Conservation (phyloP, 257 asterid species). For the Cynanchum wilfordii region DNA sequence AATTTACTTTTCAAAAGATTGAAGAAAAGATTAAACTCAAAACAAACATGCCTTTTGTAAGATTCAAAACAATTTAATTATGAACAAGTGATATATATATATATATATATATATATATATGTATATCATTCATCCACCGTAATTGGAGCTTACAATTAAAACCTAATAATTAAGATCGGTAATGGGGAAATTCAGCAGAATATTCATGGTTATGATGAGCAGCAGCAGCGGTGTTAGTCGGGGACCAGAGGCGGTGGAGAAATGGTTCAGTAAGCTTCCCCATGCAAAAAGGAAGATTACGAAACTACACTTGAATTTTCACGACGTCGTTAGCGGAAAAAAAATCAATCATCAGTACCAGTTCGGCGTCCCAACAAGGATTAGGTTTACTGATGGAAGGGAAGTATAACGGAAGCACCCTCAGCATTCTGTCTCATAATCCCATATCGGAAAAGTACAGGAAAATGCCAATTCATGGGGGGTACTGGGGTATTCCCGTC, state of each 20-base stretch:
- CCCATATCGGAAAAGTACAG: slow-evolving; percentile 16
- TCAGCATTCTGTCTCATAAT: background rate
- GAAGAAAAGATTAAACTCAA: too few relatives aligned
- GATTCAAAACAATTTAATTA: too few relatives aligned
- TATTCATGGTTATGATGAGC: background rate
- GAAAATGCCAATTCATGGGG: slow-evolving; percentile 46
- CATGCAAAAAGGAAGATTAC: background rate
- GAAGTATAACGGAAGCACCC: slow-evolving; percentile 3
- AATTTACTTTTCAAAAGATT: too few relatives aligned
- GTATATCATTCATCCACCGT: too few relatives aligned
- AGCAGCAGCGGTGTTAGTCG: background rate
- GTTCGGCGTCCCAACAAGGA: background rate
- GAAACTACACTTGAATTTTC: background rate
- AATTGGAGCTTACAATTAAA: too few relatives aligned
- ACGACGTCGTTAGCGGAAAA: slow-evolving; percentile 1
- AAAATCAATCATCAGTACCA: background rate
- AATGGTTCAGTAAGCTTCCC: slow-evolving; percentile 5
- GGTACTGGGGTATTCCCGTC: slow-evolving; percentile 56
- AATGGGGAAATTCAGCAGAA: too few relatives aligned
- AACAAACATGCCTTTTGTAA: too few relatives aligned
- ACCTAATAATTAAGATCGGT: too few relatives aligned
- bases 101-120: too few relatives aligned
- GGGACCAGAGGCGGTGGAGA: background rate
- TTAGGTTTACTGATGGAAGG: background rate
- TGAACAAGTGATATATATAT: too few relatives aligned